Percentiles rank a stretch among this genome's conserved stretches.
phyloP scores from a whole-genome alignment of 257 asterid species.

The Solanum pinnatisectum region DNA sequence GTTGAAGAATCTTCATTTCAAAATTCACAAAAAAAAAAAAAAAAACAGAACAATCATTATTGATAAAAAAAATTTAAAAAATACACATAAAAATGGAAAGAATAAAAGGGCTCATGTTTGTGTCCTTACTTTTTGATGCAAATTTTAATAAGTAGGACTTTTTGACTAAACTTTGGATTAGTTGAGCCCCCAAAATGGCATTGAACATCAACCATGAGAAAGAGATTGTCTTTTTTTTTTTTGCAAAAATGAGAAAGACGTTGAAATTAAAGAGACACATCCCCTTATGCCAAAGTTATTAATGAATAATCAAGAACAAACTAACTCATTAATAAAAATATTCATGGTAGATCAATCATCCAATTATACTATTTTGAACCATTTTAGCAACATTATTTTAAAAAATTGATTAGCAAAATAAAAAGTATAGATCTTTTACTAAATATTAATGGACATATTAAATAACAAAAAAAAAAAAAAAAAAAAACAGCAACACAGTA shows the following conservation, averaged over 20 bases:
- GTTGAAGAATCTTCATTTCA: conserved; percentile 42
- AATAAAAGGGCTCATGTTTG: background rate
- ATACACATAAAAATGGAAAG: background rate
- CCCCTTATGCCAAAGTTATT: background rate
- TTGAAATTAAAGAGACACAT: background rate
- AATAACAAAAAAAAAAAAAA: background rate
- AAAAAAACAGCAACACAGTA: background rate
- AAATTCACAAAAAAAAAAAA: background rate
- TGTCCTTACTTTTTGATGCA: too few species aligned
- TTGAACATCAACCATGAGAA: too few species aligned
- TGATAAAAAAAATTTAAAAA: background rate
- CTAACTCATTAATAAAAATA: background rate
- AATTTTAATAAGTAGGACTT: too few species aligned
- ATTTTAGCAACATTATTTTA: background rate
- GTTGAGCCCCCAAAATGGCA: too few species aligned
- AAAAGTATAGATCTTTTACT: background rate
- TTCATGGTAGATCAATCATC: background rate
- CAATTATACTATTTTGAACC: background rate
- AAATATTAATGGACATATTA: background rate
- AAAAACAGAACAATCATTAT: background rate
- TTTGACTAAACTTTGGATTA: too few species aligned
- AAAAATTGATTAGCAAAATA: background rate
- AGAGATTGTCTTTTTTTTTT: too few species aligned
- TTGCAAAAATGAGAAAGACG: too few species aligned
- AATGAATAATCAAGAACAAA: background rate